Evolutionary conservation across 139 green algal genomes (phyloP), one percentile per base, ranked within the genome.

Genomic region (Auxenochlorella protothecoides): DNA sequence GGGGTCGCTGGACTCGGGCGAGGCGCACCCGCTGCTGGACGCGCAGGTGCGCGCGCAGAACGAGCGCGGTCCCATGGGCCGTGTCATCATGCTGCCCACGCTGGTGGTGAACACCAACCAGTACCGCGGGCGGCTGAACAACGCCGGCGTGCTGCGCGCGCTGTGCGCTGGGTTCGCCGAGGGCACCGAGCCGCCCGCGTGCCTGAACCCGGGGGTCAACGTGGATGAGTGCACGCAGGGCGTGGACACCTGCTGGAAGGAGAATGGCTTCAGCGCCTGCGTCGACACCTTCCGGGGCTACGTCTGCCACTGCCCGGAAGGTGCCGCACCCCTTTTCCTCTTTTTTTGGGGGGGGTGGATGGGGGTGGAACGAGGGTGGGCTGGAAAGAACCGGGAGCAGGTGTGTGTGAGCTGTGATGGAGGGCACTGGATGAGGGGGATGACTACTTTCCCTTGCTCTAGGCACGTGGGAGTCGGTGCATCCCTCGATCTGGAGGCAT

Each of bases 141-240:
- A 66, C 4, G 6, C 71, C 59, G 64, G 74, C 2, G 80, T 93
- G 16, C 78, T 88, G 57, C 82, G 87, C 62, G 88, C 81, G 12
- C 65, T 93, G 4, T 93, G 88, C 76, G 75, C 88, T 11, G 88
- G 86, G 7, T 93, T 93, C 73, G 44, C 66, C 3, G 82, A 92
- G 66, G 76, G 67, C 62, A 85, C 83, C 15, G 85, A 92, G 62
- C 88, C 88, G 7, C 59, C 76, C 44, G 72, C 84, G 52, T 93
- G 88, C 76, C 74, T 86, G 12, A 59, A 70, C 10, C 76, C 69
- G 13, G 78, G 55, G 27, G 63, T 85, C 5, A 74, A 85, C 12
- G 66, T 78, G 7, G 63, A 88, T 44, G 78, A 84, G 55, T 90
- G 85, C 70, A 63, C 63, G 1, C 13, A 16, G 2, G 67, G 76